phyloP scores from a whole-genome alignment of 2,329 filamentous ascomycete genomes.

The Coniella lustricola region DNA sequence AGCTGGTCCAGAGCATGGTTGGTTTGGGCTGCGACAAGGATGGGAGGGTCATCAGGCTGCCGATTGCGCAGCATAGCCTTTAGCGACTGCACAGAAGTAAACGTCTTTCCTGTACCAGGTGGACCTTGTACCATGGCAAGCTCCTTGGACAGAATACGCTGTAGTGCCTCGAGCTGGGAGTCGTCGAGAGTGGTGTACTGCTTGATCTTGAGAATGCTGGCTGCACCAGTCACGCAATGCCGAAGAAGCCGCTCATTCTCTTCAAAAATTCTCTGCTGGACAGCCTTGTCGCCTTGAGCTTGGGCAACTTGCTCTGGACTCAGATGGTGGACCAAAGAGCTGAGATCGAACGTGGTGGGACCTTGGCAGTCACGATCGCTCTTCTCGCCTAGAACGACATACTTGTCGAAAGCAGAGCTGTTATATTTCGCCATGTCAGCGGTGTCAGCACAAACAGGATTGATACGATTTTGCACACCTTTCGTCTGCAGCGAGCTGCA shows the following conservation, averaged over 20 bases:
- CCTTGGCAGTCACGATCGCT: conserved; percentile 25
- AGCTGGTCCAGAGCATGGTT: conserved; percentile 89
- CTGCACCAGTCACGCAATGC: conserved; percentile 17
- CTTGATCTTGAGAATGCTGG: conserved; percentile 17
- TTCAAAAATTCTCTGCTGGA: background rate
- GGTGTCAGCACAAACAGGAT: background rate
- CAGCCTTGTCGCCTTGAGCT: background rate
- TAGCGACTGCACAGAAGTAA: conserved; percentile 67
- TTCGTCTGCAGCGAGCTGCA: conserved; percentile 55
- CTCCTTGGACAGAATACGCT: conserved; percentile 62
- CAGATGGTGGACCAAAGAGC: conserved; percentile 25
- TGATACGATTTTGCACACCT: background rate
- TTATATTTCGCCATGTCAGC: too few relatives aligned
- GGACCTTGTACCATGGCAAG: conserved; percentile 79
- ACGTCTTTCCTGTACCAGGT: conserved; percentile 70
- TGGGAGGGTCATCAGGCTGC: conserved; percentile 50
- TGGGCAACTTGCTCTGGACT: conserved; percentile 12
- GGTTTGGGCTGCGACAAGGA: conserved; percentile 78
- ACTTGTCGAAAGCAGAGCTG: conserved; percentile 54
- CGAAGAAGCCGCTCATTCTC: conserved; percentile 10
- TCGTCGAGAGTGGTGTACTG: conserved; percentile 47
- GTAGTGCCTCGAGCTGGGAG: conserved; percentile 64
- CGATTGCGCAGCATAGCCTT: conserved; percentile 57
- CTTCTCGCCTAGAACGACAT: conserved; percentile 45
- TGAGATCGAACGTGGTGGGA: conserved; percentile 27